Conservation (phyloP, 2,329 filamentous ascomycete species). For the Penicillium capsulatum region DNA sequence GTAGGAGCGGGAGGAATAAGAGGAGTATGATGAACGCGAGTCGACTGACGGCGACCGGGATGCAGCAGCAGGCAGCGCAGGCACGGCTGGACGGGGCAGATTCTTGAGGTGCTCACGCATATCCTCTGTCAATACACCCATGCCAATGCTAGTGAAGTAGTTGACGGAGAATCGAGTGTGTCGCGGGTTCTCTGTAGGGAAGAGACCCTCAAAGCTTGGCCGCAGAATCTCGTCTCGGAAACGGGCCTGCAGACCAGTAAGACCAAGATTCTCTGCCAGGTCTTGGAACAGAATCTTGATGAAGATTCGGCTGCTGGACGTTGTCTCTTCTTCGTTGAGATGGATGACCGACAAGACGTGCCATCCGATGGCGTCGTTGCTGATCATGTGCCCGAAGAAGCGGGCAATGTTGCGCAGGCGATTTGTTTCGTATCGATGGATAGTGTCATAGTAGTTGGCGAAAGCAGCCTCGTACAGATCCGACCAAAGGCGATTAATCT, state of each 20-base stretch:
- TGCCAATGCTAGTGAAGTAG: slow-evolving; percentile 97
- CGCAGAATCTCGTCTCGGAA: slow-evolving; percentile 75
- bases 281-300: slow-evolving; percentile 98
- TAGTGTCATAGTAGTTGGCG: slow-evolving; percentile 91
- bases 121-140: slow-evolving; percentile 89
- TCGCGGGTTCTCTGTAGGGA: slow-evolving; percentile 81
- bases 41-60: slow-evolving; percentile 64
- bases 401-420: slow-evolving; percentile 89
- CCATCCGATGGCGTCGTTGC: slow-evolving; percentile 87
- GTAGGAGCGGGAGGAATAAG: slow-evolving; percentile 49
- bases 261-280: slow-evolving; percentile 77
- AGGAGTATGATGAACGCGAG: slow-evolving; percentile 58
- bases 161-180: slow-evolving; percentile 98
- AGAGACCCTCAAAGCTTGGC: slow-evolving; percentile 76
- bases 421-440: slow-evolving; percentile 95
- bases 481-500: slow-evolving; percentile 91
- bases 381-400: slow-evolving; percentile 88
- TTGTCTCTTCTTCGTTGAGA: slow-evolving; percentile 95
- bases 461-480: slow-evolving; percentile 90
- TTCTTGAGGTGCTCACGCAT: slow-evolving; percentile 90
- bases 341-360: slow-evolving; percentile 80
- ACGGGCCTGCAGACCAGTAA: slow-evolving; percentile 70
- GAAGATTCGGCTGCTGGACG: slow-evolving; percentile 93
- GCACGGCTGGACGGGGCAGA: slow-evolving; percentile 76
- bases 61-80: slow-evolving; percentile 62